Evolutionary conservation across 2,329 filamentous ascomycete species (phyloP).

Genomic region (Phaeosphaeria sp.): DNA sequence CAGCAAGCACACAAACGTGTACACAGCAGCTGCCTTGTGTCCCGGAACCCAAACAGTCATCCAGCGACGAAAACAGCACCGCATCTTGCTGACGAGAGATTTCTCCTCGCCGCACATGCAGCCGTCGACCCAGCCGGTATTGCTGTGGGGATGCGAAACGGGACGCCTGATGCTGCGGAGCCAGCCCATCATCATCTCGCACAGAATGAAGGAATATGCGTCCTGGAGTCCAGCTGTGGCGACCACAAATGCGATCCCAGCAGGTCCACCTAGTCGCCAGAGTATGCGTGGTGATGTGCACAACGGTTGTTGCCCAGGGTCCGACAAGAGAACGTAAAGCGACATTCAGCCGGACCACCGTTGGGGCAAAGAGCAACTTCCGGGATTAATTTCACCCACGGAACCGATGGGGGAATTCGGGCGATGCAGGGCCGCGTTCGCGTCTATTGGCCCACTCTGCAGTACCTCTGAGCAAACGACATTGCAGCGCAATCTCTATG

Average conservation of each 20-base stretch:
- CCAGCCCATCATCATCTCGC: not conserved
- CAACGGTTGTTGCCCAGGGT: conserved; percentile 3
- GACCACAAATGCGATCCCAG: not conserved
- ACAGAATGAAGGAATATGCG: not conserved
- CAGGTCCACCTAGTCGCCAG: not conserved
- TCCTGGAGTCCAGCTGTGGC: too few relatives aligned
- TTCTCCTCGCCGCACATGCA: conserved; percentile 8
- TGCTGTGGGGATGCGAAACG: conserved; percentile 18
- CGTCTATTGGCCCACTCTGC: conserved; percentile 15
- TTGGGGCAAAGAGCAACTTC: conserved; percentile 21
- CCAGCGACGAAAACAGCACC: not conserved
- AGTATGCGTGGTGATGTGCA: conserved; percentile 13
- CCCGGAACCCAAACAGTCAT: not conserved
- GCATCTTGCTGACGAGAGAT: conserved; percentile 12
- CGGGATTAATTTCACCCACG: conserved; percentile 18
- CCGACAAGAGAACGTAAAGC: not conserved
- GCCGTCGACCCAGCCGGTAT: conserved; percentile 22
- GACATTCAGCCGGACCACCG: conserved; percentile 1
- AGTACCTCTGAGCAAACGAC: conserved; percentile 22
- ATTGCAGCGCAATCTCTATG: conserved; percentile 42
- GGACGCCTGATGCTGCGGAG: not conserved
- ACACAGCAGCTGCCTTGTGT: not conserved
- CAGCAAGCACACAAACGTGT: not conserved
- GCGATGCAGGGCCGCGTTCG: not conserved
- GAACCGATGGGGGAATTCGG: conserved; percentile 17